Base-by-base conservation (phyloP, 805 yeast genomes). In the Millerozyma miso region DNA sequence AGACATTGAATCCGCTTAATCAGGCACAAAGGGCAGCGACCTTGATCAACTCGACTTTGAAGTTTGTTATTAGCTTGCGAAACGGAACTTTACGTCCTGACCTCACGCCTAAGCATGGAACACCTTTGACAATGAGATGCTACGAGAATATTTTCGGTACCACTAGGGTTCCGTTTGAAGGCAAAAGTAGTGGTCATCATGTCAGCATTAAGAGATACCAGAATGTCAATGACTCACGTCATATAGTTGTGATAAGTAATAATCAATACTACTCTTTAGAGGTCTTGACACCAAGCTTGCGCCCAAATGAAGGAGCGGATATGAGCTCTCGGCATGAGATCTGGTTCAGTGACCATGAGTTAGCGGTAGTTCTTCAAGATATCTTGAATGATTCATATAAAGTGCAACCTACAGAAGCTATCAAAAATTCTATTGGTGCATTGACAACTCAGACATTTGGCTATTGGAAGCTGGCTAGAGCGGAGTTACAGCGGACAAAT, bases 21-120 rank as follows among this genome's bases (percentile, higher is more conserved):
- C 95, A 85, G 62, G 67, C 79, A 8, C 83, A 80, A 47, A 60
- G 91, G 31, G 82, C 90, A 6, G 80, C 90, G 2, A 81, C 77
- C 19, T 62, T 85, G 48, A 72, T 83, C 19, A 76, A 79, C 41
- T 82, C 89, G 3, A 73, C 87, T 2, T 65, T 84, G 53, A 77
- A 86, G 59, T 85, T 85, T 50, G 73, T 83, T 14, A 66, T 79
- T 13, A 77, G 85, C 13, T 62, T 84, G 44, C 71, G 85, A 41
- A 69, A 65, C 35, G 79, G 74, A 13, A 60, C 73, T 0, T 63
- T 85, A 41, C 68, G 74, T 38, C 79, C 82, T 0, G 95, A 85
- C 59, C 39, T 60, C n/a, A 67, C 80, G 18, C 79, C 83, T 1
- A 70, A 69, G 38, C 65, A 67, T 34, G 71, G 71, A 1, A 67